Evolutionary conservation across 2,329 filamentous ascomycete genomes (phyloP), one percentile per base, ranked within the genome.

Genomic region (Fusarium xylarioides): DNA sequence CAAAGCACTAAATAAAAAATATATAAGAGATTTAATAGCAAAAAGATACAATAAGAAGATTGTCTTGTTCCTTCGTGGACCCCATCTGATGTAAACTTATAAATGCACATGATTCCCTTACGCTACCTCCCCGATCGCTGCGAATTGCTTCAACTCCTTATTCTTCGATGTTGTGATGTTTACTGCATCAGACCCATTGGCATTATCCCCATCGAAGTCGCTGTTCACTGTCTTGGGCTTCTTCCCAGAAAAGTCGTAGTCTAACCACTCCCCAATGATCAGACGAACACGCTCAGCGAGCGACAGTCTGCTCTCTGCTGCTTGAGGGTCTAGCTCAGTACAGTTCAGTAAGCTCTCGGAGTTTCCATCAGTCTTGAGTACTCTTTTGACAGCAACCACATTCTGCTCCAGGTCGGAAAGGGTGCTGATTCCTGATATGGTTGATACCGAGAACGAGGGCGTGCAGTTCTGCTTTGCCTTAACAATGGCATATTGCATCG

Each of bases 391-490:
- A 2, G 63, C 23, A 5, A 23, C 5, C 0, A 64, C 63, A 9
- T 65, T 65, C 7, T 64, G 47, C 34, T 65, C 63, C 14, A 65
- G n/a, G 9, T 65, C 63, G 0, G 63, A 55, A n/a, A 65, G 11
- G 14, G 40, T 64, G 23, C 40, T 47, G 14, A 64, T 56, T 11
- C 63, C 63, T 1, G 59, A 47, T 1, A 65, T 65, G 2, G 59
- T 65, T 9, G 59, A 64, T 0, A 65, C 59, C 2, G 35, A 26
- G 28, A 65, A 65, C 0, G 47, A 55, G 4, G 23, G 3, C 15
- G 34, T 40, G 4, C 59, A 55, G 12, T 56, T 65, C 23, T 56
- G 34, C 23, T 15, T 64, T 0, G 63, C 63, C 2, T 65, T 65
- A 8, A 63, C 2, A 12, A 65, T n/a, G 0, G 63, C 63, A 11